Base-by-base conservation (phyloP, 768 basidiomycete species). In the Filobasidium floriforme region DNA sequence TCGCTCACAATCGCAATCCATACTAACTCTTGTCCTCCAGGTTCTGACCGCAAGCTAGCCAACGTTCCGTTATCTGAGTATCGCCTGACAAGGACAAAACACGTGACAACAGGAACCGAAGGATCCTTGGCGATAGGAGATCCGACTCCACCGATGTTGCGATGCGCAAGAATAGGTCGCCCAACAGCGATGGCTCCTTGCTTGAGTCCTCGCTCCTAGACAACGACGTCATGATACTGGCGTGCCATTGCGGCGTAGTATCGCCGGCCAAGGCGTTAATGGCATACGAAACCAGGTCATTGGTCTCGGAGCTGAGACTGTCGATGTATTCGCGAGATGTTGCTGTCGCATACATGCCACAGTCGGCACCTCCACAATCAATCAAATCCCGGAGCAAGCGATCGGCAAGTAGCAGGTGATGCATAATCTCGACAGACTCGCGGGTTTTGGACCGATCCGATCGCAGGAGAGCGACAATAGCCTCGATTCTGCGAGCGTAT, bases 41-140 rank as follows among this genome's bases (percentile, higher is more conserved):
- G 69, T 79, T 84, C 74, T 87, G 83, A 1, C 85, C 88, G n/a
- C 88, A 80, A 1, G 80, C 73, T 55, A 96, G 76, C 91, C 94
- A 94, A 49, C 82, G 74, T 67, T 92, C 91, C 0, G 85, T 86
- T 69, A 93, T 90, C 0, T 79, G 80, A 54, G 80, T 82, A 1
- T 83, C 83, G 0, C 86, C 81, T 49, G 83, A 81, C 57, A 76
- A 75, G 43, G 75, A 89, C 76, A 67, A 85, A 70, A 73, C 86
- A 82, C 66, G 83, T 7, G 63, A 83, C 43, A 96, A 72, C 6
- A 92, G 80, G 24, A 80, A 78, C 55, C 83, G 80, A 22, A 57
- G 54, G 19, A 57, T 24, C 24, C 54, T 24, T 15, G 54, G 54
- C 26, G 54, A 57, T 29, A 96, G 76, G 12, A 88, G 80, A 4